phyloP scores from a whole-genome alignment of 1,284 basidiomycete genomes.

The Xerocomus subilludens region DNA sequence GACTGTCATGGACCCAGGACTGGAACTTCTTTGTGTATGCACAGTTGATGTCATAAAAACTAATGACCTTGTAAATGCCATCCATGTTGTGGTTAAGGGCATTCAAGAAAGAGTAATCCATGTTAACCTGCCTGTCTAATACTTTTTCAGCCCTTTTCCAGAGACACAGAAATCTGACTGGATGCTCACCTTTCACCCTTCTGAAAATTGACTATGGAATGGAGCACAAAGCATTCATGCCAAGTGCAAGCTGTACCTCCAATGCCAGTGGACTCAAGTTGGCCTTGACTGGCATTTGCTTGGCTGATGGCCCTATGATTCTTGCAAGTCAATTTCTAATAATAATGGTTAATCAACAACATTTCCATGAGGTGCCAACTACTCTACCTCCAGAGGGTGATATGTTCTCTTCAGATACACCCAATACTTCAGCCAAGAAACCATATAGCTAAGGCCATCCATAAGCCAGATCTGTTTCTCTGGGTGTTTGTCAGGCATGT shows the following conservation, averaged over 20 bases:
- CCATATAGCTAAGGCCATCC: conserved; percentile 1
- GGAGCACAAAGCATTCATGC: conserved; percentile 18
- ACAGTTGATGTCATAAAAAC: conserved; percentile 36
- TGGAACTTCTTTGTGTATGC: conserved; percentile 1
- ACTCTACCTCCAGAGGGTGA: too few relatives aligned
- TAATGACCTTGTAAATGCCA: neutral
- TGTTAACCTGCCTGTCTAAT: conserved; percentile 43
- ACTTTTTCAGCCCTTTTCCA: too few relatives aligned
- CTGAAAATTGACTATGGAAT: neutral
- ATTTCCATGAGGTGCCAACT: too few relatives aligned
- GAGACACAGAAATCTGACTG: too few relatives aligned
- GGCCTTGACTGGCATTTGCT: conserved; percentile 12
- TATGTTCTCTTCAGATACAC: too few relatives aligned
- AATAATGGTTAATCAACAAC: too few relatives aligned
- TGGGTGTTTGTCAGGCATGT: neutral
- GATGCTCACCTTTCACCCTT: neutral
- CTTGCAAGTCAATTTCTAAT: too few relatives aligned
- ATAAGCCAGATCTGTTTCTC: conserved; percentile 26
- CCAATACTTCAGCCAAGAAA: neutral
- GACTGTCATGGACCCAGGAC: neutral
- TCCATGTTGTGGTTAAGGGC: conserved; percentile 24
- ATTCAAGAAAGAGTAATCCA: conserved; percentile 38
- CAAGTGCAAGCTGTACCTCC: too few relatives aligned
- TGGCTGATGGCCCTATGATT: conserved; percentile 26
- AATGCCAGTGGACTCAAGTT: conserved; percentile 26